A percentile compares a stretch with the other conserved stretches of the same genome.
phyloP scores from a whole-genome alignment of 768 basidiomycete species.

The Pleurotus cornucopiae region DNA sequence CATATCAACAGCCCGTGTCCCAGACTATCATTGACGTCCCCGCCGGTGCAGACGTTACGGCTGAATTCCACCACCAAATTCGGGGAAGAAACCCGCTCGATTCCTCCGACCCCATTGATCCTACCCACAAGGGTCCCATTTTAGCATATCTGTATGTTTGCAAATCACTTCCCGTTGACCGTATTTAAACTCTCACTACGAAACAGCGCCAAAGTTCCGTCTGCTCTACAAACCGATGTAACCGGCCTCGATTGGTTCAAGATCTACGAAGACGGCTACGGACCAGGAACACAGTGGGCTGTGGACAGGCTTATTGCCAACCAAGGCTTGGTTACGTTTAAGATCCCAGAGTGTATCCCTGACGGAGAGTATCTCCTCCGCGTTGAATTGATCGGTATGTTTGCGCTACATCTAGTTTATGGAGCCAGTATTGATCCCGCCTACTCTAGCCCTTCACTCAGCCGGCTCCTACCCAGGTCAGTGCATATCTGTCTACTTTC shows the following conservation, averaged over 20 bases:
- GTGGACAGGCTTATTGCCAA: conserved; percentile 33
- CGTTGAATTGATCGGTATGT: conserved; percentile 2
- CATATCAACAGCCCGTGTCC: conserved; percentile 44
- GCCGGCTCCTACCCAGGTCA: conserved; percentile 3
- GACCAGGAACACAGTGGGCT: conserved; percentile 29
- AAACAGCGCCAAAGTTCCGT: conserved; percentile 36
- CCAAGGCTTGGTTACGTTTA: conserved; percentile 39
- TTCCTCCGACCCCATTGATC: conserved; percentile 43
- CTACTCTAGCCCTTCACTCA: neutral
- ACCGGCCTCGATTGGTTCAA: conserved; percentile 44
- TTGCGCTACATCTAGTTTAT: neutral
- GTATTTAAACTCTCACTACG: neutral
- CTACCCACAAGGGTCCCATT: conserved; percentile 49
- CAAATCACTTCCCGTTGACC: neutral
- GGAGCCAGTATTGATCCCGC: neutral
- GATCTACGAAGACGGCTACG: conserved; percentile 34
- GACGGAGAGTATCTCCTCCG: conserved; percentile 13
- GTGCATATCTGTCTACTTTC: too few species aligned
- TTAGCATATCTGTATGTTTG: conserved; percentile 42
- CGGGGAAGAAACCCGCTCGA: conserved; percentile 36
- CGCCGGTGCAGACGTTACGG: conserved; percentile 48
- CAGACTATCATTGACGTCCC: conserved; percentile 41
- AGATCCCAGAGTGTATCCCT: conserved; percentile 14
- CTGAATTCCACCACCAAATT: conserved; percentile 50
- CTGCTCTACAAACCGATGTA: conserved; percentile 18